These are phyloP conservation scores for Teunomyces kruisii DNA, from an alignment of 805 yeast genomes.

Conservation along the genomic window DNA sequence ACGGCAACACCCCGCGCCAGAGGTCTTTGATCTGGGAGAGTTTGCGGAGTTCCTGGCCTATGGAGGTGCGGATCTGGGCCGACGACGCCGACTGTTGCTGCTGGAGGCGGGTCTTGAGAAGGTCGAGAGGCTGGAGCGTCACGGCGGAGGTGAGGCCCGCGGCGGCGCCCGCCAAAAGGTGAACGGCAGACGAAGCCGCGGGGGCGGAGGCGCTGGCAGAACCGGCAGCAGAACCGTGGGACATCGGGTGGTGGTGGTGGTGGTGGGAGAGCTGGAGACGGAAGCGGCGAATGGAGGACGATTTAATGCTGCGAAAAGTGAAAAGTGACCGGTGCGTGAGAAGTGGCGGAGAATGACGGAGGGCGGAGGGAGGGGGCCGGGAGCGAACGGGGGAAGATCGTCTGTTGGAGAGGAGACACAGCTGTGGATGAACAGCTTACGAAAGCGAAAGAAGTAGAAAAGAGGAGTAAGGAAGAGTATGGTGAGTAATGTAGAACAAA, in stretches of 20 bases:
- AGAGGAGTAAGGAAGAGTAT: too few relatives aligned
- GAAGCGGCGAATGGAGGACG: neutral
- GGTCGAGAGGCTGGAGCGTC: conserved; percentile 82
- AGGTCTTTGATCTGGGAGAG: conserved; percentile 47
- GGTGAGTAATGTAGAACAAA: too few relatives aligned
- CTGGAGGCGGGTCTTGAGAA: conserved; percentile 84
- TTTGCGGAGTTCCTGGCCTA: conserved; percentile 43
- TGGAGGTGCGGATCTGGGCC: conserved; percentile 24
- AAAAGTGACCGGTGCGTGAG: neutral
- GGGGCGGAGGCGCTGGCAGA: neutral
- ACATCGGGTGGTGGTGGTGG: too few relatives aligned
- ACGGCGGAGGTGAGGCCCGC: conserved; percentile 86
- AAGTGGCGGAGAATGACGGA: too few relatives aligned
- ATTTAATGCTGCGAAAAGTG: neutral
- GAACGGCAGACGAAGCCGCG: conserved; percentile 34
- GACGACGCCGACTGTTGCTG: conserved; percentile 35
- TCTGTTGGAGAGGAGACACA: too few relatives aligned
- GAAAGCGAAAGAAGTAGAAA: too few relatives aligned
- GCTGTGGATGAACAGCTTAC: too few relatives aligned
- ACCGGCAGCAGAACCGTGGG: neutral
- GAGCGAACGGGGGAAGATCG: too few relatives aligned
- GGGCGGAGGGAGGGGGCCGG: too few relatives aligned
- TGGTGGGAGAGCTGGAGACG: neutral
- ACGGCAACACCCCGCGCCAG: conserved; percentile 95
- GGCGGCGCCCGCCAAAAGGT: conserved; percentile 74